These are phyloP conservation scores for Pseudoperonospora humuli DNA, from an alignment of 352 stramenopile species.

Conservation along the genomic window DNA sequence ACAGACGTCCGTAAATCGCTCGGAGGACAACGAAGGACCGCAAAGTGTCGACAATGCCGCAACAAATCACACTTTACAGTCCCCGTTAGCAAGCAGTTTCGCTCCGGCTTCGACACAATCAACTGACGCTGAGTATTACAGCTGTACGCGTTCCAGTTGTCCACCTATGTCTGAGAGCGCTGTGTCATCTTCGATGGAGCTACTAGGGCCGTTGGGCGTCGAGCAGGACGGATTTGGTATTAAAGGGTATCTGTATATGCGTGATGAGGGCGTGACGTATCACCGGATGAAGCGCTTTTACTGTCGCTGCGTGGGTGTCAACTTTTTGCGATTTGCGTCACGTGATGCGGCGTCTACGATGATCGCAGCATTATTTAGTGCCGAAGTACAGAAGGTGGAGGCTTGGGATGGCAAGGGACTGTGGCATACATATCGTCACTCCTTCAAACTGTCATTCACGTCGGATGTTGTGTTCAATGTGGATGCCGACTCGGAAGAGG, in stretches of 20 bases:
- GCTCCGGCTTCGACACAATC: slow-evolving; percentile 11
- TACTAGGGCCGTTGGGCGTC: slow-evolving; percentile 27
- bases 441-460: slow-evolving; percentile 79
- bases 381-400: slow-evolving; percentile 71
- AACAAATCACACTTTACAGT: slow-evolving; percentile 10
- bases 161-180: slow-evolving; percentile 22
- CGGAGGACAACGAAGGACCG: slow-evolving; percentile 16
- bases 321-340: slow-evolving; percentile 68
- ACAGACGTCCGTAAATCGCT: slow-evolving; percentile 9
- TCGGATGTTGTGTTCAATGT: slow-evolving; percentile 70
- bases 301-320: slow-evolving; percentile 70
- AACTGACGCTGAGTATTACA: slow-evolving; percentile 10
- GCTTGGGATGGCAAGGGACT: slow-evolving; percentile 79
- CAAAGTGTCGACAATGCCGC: slow-evolving; percentile 7
- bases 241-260: slow-evolving; percentile 74
- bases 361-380: slow-evolving; percentile 55
- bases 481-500: slow-evolving; percentile 70
- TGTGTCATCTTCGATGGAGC: slow-evolving; percentile 15
- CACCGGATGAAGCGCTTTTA: slow-evolving; percentile 85
- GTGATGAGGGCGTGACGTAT: slow-evolving; percentile 75
- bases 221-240: slow-evolving; percentile 61
- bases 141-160: slow-evolving; percentile 8
- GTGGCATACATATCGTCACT: slow-evolving; percentile 75
- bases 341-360: slow-evolving; percentile 49
- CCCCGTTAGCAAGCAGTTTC: slow-evolving; percentile 6